Conservation (phyloP, 1,284 basidiomycete species). For the Lignosus rhinocerotis region DNA sequence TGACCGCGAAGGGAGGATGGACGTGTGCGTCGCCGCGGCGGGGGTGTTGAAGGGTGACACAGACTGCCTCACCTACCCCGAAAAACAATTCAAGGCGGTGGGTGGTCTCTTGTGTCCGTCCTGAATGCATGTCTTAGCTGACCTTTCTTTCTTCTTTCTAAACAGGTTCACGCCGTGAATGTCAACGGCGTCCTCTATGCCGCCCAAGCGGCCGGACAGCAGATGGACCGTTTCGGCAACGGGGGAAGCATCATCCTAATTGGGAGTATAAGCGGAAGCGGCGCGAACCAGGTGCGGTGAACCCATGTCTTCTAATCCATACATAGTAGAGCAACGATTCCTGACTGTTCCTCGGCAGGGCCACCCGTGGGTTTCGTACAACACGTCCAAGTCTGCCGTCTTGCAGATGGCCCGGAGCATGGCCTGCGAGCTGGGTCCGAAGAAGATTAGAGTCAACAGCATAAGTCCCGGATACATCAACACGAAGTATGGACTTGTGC, state of each 20-base stretch:
- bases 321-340: too few species aligned
- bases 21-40: constrained; percentile 76
- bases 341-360: constrained; percentile 39
- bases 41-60: constrained; percentile 49
- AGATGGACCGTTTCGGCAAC: constrained; percentile 69
- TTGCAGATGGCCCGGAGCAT: constrained; percentile 81
- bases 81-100: constrained; percentile 67
- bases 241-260: constrained; percentile 81
- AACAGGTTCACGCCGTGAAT: constrained; percentile 72
- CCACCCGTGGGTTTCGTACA: constrained; percentile 76
- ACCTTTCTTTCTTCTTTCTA: neutral
- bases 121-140: neutral
- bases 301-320: too few species aligned
- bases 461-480: constrained; percentile 75
- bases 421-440: constrained; percentile 78
- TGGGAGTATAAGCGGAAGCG: constrained; percentile 83
- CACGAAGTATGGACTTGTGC: constrained; percentile 60
- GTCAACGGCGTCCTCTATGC: constrained; percentile 75
- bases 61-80: constrained; percentile 69
- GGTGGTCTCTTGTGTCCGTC: constrained; percentile 8
- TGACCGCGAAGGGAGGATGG: constrained; percentile 63
- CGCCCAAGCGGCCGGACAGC: constrained; percentile 75
- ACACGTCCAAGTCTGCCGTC: constrained; percentile 79
- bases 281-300: constrained; percentile 68
- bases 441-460: constrained; percentile 72